These are phyloP conservation scores for Chaetothyriales sp. DNA, from an alignment of 2,329 filamentous ascomycete species.

Conservation along the genomic window DNA sequence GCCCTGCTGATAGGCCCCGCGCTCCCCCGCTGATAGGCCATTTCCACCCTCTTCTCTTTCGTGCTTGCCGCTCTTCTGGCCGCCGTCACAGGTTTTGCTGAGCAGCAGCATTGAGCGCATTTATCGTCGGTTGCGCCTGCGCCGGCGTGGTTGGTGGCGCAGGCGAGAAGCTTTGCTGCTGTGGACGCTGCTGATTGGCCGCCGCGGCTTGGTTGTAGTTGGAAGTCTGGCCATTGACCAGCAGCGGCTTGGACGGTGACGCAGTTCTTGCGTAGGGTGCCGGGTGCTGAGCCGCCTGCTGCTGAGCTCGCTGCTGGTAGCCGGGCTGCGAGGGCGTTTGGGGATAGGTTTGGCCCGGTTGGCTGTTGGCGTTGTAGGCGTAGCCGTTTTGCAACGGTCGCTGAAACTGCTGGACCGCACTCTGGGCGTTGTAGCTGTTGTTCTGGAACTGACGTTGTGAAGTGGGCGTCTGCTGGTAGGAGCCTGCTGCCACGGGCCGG, in stretches of 20 bases:
- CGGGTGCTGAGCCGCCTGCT: constrained; percentile 5
- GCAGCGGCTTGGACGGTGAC: constrained; percentile 13
- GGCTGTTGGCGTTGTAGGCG: constrained; percentile 4
- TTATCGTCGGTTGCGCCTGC: not conserved
- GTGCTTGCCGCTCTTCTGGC: not conserved
- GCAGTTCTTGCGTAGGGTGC: constrained; percentile 4
- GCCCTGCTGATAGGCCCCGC: too few species aligned
- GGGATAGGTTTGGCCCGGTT: constrained; percentile 4
- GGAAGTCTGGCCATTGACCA: constrained; percentile 12
- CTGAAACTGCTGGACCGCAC: constrained; percentile 28
- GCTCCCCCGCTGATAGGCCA: not conserved
- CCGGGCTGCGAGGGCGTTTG: constrained; percentile 18
- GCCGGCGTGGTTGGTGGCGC: not conserved
- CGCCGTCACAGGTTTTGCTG: not conserved
- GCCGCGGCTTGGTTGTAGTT: not conserved
- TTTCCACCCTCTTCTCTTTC: not conserved
- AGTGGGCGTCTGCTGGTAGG: constrained; percentile 22
- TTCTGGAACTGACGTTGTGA: constrained; percentile 23
- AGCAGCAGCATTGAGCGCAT: too few species aligned
- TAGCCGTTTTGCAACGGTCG: constrained; percentile 27
- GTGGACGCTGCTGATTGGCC: not conserved
- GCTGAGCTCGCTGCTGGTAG: constrained; percentile 21
- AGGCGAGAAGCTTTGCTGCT: not conserved
- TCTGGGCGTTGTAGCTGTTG: constrained; percentile 22
- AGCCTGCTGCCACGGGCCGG: constrained; percentile 17